phyloP scores from a whole-genome alignment of 345 rosid species.

The Eutrema japonicum region DNA sequence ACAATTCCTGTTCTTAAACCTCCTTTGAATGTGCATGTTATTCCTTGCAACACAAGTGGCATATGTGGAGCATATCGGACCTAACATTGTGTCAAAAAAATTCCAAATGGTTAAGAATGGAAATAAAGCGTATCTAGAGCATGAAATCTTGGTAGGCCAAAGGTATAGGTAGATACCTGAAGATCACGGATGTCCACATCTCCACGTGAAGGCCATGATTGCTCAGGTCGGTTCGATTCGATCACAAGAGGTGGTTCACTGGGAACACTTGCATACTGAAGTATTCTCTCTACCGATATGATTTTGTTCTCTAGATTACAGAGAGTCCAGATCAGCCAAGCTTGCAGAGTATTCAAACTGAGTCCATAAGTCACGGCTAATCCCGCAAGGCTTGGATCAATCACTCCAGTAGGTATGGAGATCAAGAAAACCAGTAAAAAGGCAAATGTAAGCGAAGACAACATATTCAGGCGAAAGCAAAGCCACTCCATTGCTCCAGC shows the following conservation, averaged over 20 bases:
- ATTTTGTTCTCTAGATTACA: conserved; percentile 77
- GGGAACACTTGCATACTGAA: conserved; percentile 69
- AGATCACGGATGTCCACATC: conserved; percentile 58
- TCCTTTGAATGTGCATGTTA: conserved; percentile 76
- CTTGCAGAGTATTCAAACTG: conserved; percentile 69
- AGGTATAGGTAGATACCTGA: conserved; percentile 54
- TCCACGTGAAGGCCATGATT: conserved; percentile 73
- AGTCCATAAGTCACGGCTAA: conserved; percentile 88
- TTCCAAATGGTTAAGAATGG: not conserved
- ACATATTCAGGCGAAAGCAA: conserved; percentile 71
- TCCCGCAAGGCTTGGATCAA: conserved; percentile 88
- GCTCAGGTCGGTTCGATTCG: conserved; percentile 56
- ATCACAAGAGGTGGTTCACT: conserved; percentile 80
- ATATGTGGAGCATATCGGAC: conserved; percentile 78
- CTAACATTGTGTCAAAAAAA: conserved; percentile 42
- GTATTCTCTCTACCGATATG: conserved; percentile 85
- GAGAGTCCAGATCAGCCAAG: conserved; percentile 66
- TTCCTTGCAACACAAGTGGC: conserved; percentile 82
- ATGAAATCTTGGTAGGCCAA: not conserved
- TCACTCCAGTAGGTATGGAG: conserved; percentile 61
- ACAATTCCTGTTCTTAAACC: conserved; percentile 85
- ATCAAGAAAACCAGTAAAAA: conserved; percentile 71
- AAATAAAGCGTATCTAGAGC: not conserved
- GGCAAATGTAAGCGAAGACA: conserved; percentile 70
- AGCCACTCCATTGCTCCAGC: conserved; percentile 88